These are phyloP conservation scores for Termitomyces sp. DNA, from an alignment of 768 basidiomycete genomes.

Conservation along the genomic window DNA sequence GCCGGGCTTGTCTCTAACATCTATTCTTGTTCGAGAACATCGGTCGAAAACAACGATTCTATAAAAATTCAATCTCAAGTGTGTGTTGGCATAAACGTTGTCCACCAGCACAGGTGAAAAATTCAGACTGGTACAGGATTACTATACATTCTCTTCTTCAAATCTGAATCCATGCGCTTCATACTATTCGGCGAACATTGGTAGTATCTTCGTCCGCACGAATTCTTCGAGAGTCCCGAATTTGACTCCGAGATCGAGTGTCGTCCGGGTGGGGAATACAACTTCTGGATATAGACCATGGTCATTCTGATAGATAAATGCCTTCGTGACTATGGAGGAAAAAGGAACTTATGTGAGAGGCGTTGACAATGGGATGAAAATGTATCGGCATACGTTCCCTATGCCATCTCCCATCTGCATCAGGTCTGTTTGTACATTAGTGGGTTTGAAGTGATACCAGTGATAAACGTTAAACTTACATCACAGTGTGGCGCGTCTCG, in stretches of 20 bases:
- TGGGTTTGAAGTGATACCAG: not conserved
- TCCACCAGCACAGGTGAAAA: not conserved
- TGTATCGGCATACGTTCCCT: conserved; percentile 2
- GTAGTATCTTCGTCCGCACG: conserved; percentile 6
- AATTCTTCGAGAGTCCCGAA: conserved; percentile 13
- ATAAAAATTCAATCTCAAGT: not conserved
- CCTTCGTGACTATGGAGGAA: conserved; percentile 5
- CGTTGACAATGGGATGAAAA: not conserved
- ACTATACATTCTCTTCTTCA: not conserved
- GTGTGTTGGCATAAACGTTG: not conserved
- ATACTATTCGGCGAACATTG: conserved; percentile 1
- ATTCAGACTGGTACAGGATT: not conserved
- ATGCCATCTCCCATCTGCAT: conserved; percentile 8
- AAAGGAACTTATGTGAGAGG: not conserved
- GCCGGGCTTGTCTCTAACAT: not conserved
- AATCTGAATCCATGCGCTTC: too few relatives aligned
- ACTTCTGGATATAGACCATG: conserved; percentile 8
- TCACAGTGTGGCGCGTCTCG: conserved; percentile 6
- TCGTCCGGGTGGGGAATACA: conserved; percentile 1
- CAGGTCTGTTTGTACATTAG: conserved; percentile 1
- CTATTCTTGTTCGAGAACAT: not conserved
- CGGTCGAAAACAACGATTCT: not conserved
- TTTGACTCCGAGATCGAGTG: conserved; percentile 7
- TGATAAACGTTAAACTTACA: conserved; percentile 4
- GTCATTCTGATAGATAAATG: conserved; percentile 11